These are phyloP conservation scores for Gorgonomyces haynaldii DNA, from an alignment of 192 early-diverging fungal genomes.

Conservation along the genomic window DNA sequence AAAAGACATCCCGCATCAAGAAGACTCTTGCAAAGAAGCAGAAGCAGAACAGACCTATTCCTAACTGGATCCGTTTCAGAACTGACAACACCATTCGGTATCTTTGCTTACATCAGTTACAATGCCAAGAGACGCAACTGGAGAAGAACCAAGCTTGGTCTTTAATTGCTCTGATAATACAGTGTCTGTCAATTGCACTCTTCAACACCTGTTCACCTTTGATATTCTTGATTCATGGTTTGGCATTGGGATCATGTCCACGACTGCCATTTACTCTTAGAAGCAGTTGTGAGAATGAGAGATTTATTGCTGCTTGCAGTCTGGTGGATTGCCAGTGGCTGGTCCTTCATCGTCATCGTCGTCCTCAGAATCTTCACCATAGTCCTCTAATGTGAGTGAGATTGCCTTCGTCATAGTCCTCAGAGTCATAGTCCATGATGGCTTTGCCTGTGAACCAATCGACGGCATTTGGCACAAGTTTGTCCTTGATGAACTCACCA, in stretches of 20 bases:
- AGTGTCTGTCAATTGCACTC: too few species aligned
- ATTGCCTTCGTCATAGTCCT: conserved; percentile 37
- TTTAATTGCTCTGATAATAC: conserved; percentile 67
- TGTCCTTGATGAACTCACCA: conserved; percentile 98
- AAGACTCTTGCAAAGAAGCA: conserved; percentile 95
- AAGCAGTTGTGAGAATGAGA: too few species aligned
- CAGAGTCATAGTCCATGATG: conserved; percentile 67
- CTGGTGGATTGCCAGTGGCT: conserved; percentile 23
- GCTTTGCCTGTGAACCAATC: conserved; percentile 99
- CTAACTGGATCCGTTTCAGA: conserved; percentile 94
- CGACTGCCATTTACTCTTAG: too few species aligned
- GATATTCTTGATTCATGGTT: too few species aligned
- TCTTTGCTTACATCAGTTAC: conserved; percentile 50
- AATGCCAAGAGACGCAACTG: conserved; percentile 99
- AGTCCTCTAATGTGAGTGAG: conserved; percentile 30
- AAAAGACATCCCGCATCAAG: conserved; percentile 97
- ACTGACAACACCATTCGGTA: conserved; percentile 86
- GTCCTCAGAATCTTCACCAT: conserved; percentile 47
- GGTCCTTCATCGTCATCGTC: conserved; percentile 2
- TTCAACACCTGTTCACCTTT: too few species aligned
- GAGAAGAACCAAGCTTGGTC: conserved; percentile 95
- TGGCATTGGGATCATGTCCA: too few species aligned
- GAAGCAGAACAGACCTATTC: conserved; percentile 98
- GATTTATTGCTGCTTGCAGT: conserved; percentile 56
- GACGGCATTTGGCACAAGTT: conserved; percentile 86